phyloP scores from a whole-genome alignment of 192 early-diverging fungal genomes.

The Gorgonomyces haynaldii region DNA sequence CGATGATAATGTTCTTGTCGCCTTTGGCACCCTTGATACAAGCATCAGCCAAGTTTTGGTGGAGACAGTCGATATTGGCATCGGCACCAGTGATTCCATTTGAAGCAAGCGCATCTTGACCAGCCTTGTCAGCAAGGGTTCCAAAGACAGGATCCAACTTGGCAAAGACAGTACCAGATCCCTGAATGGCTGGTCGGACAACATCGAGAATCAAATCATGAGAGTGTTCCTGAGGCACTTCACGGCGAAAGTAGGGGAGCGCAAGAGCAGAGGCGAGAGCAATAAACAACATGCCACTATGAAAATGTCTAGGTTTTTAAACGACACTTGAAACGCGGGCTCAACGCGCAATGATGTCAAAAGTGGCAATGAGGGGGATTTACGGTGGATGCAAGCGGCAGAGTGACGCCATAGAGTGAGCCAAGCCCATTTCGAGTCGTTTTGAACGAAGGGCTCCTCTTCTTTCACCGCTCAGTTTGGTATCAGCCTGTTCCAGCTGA shows the following conservation, averaged over 20 bases:
- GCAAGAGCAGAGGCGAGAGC: background rate
- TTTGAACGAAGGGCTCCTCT: no score
- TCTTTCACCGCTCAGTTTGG: no score
- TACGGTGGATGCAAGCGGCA: no score
- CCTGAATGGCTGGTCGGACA: background rate
- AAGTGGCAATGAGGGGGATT: no score
- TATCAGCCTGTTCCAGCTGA: no score
- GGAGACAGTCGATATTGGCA: constrained; percentile 5
- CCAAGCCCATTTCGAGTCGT: no score
- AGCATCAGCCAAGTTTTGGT: constrained; percentile 6
- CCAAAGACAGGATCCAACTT: constrained; percentile 4
- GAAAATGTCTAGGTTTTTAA: no score
- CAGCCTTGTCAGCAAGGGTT: constrained; percentile 6
- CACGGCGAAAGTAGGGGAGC: background rate
- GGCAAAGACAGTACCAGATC: background rate
- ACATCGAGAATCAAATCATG: constrained; percentile 9
- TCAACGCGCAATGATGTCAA: no score
- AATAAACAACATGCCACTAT: no score
- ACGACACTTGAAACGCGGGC: no score
- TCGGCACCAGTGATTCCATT: background rate
- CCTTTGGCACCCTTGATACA: constrained; percentile 3
- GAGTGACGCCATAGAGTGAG: no score
- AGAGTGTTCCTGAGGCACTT: constrained; percentile 14
- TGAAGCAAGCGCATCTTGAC: background rate
- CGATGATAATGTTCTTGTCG: background rate